Evolutionary conservation across 208 protist genomes (phyloP), one percentile per base, ranked within the genome.

Genomic region (Acanthamoeba royreba): DNA sequence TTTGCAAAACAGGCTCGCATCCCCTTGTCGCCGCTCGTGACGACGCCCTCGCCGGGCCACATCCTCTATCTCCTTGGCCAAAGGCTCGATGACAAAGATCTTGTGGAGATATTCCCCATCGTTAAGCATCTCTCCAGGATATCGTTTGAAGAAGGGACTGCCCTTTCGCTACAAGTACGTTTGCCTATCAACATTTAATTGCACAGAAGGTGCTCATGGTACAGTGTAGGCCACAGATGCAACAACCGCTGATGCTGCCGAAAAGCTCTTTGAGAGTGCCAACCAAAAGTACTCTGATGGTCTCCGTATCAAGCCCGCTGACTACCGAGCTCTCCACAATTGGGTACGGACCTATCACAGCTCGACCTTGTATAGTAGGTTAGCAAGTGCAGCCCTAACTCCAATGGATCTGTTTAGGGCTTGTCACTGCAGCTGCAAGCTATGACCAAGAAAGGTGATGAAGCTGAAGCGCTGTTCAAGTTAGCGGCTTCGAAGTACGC

Each of bases 241-340:
- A 8, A 63, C 81, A 22, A 61, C 46, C 5, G 81, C 40, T 4
- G 47, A 61, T 22, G 33, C 25, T 4, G 81, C 81, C 4, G 81
- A 89, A 31, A 53, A 89, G 47, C 61, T 61, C 52, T 89, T 89
- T 63, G 33, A 89, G 43, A 89, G 4, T 31, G 81, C 81, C 25
- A 89, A 89, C 52, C 46, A 89, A 63, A 89, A 89, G 81, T 89
- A 63, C 52, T 61, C 40, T 11, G 81, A 52, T 19, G 81, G 81
- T 4, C 52, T 89, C 11, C 43, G 52, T 28, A 89, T 89, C 43
- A 89, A 89, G 38, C 81, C 81, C 28, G 81, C 25, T 31, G 81
- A 89, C 28, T 89, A 89, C 28, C 25, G 81, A 8, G 81, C 81
- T 28, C 47, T 89, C n/a, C 81, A 89, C 38, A 89, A 89, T 31